Evolutionary conservation across 768 basidiomycete genomes (phyloP).

Genomic region (Xerocomellus intermedius): DNA sequence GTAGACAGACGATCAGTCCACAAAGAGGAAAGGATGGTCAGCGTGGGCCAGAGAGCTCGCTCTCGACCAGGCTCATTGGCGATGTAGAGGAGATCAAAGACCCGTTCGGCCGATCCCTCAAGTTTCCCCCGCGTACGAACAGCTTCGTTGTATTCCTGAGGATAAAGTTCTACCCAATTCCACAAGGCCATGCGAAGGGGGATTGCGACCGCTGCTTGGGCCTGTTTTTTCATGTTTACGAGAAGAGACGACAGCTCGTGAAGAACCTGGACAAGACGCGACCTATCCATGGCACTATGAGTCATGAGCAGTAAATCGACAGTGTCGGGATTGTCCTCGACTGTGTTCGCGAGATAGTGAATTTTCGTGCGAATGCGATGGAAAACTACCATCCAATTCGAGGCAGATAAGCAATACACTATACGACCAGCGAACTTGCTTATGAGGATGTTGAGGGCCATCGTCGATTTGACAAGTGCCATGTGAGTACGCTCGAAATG

Average conservation of each 20-base stretch:
- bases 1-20: constrained; percentile 69
- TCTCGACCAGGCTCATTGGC: constrained; percentile 43
- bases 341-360: constrained; percentile 52
- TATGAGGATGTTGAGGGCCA: constrained; percentile 60
- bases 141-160: constrained; percentile 74
- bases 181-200: constrained; percentile 78
- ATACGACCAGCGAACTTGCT: constrained; percentile 74
- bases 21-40: constrained; percentile 70
- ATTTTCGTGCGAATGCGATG: constrained; percentile 68
- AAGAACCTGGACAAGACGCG: constrained; percentile 65
- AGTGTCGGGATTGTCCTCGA: constrained; percentile 60
- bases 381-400: constrained; percentile 83
- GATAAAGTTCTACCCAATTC: constrained; percentile 86
- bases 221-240: constrained; percentile 75
- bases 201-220: constrained; percentile 68
- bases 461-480: constrained; percentile 53
- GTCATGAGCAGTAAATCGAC: constrained; percentile 77
- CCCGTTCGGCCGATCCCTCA: constrained; percentile 81
- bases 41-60: constrained; percentile 73
- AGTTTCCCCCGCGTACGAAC: constrained; percentile 59
- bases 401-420: constrained; percentile 82
- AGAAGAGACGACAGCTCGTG: constrained; percentile 81
- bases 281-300: constrained; percentile 70
- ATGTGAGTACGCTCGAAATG: constrained; percentile 63
- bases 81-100: constrained; percentile 76